Evolutionary conservation across 2,329 filamentous ascomycete species (phyloP).

Genomic region (Xylariomycetidae sp.): DNA sequence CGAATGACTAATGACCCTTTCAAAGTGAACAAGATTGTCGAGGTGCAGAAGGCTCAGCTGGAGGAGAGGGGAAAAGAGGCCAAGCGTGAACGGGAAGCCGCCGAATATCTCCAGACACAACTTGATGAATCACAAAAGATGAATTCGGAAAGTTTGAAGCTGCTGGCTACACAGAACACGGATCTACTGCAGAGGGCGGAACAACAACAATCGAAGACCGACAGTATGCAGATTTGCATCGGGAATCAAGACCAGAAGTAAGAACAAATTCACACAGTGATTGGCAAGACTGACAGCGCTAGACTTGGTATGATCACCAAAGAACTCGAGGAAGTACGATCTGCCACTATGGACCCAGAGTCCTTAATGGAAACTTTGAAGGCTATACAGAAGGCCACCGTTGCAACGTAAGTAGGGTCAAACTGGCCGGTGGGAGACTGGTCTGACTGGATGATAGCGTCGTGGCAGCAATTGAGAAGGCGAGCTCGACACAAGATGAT

Average conservation of each 20-base stretch:
- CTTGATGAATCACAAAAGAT: conserved; percentile 12
- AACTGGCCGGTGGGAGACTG: background rate
- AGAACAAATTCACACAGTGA: no score
- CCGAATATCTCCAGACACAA: conserved; percentile 13
- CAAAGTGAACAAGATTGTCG: conserved; percentile 13
- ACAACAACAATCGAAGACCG: conserved; percentile 4
- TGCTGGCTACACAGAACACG: conserved; percentile 12
- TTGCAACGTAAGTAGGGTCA: conserved; percentile 12
- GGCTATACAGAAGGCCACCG: conserved; percentile 8
- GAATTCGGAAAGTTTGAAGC: conserved; percentile 13
- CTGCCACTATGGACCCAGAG: conserved; percentile 3
- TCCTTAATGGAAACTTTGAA: conserved; percentile 12
- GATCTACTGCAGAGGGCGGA: conserved; percentile 14
- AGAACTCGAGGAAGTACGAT: conserved; percentile 10
- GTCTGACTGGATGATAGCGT: conserved; percentile 4
- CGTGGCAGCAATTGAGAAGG: conserved; percentile 7
- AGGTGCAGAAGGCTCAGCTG: conserved; percentile 12
- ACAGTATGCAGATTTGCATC: conserved; percentile 8
- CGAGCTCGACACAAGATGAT: conserved; percentile 5
- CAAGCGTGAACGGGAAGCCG: conserved; percentile 11
- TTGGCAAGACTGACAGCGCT: conserved; percentile 7
- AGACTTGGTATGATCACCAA: conserved; percentile 17
- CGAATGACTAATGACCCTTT: no score
- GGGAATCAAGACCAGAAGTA: conserved; percentile 17
- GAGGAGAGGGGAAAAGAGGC: conserved; percentile 17